These are phyloP conservation scores for Teunomyces barrocoloradensis DNA, from an alignment of 805 yeast species.

Conservation along the genomic window DNA sequence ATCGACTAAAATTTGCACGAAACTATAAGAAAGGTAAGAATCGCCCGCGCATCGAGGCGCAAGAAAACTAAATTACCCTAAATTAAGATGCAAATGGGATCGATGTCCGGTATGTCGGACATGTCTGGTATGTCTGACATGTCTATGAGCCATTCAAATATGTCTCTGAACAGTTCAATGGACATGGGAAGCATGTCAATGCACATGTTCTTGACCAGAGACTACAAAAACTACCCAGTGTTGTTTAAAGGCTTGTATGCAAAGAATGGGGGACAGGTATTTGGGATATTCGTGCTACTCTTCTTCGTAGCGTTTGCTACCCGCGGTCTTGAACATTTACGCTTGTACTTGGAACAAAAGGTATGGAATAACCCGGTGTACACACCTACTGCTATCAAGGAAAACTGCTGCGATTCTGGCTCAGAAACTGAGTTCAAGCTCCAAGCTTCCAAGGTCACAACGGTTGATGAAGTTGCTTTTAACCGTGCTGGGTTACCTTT, in stretches of 20 bases:
- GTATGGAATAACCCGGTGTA: slow-evolving; percentile 52
- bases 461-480: slow-evolving; percentile 10
- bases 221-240: slow-evolving; percentile 57
- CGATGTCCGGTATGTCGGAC: slow-evolving; percentile 4
- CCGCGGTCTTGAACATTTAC: slow-evolving; percentile 57
- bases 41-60: not conserved
- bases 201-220: slow-evolving; percentile 57
- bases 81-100: not conserved
- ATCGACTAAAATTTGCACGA: not conserved
- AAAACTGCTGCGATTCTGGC: slow-evolving; percentile 2
- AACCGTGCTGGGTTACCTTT: slow-evolving; percentile 9
- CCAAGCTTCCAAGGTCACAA: not conserved
- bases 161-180: slow-evolving; percentile 9
- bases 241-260: slow-evolving; percentile 57
- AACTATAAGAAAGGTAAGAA: not conserved
- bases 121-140: not conserved
- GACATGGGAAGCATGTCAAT: slow-evolving; percentile 32
- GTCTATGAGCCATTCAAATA: slow-evolving; percentile 5
- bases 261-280: slow-evolving; percentile 55
- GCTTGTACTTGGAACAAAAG: slow-evolving; percentile 64
- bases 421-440: slow-evolving; percentile 6
- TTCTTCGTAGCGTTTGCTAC: slow-evolving; percentile 58
- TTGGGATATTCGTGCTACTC: slow-evolving; percentile 67
- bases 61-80: not conserved
- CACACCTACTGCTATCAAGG: slow-evolving; percentile 7